phyloP scores from a whole-genome alignment of 2,329 filamentous ascomycete species.

The Pseudogymnoascus sp. region DNA sequence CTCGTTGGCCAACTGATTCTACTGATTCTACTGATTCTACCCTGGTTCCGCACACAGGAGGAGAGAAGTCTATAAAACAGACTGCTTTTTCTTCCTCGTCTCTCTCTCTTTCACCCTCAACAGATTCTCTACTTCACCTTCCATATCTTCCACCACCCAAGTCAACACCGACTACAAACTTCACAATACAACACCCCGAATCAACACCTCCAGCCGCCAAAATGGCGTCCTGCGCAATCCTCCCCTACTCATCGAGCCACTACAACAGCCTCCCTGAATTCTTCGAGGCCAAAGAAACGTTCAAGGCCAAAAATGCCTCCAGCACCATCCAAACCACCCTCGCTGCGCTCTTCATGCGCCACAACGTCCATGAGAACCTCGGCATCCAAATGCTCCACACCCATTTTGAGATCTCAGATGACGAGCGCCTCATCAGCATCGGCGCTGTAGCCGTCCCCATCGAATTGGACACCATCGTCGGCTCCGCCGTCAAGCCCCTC shows the following conservation, averaged over 20 bases:
- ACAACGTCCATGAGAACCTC: constrained; percentile 29
- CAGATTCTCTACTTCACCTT: not conserved
- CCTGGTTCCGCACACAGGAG: not conserved
- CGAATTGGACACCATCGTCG: not conserved
- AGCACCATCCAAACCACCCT: not conserved
- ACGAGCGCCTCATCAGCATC: constrained; percentile 23
- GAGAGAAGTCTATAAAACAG: not conserved
- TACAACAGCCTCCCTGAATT: not conserved
- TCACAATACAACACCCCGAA: not conserved
- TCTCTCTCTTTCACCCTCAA: not conserved
- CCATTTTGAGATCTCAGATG: constrained; percentile 30
- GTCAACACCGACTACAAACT: not conserved
- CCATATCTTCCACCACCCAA: not conserved
- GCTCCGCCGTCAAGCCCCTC: not conserved
- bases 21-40: constrained; percentile 4
- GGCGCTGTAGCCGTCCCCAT: constrained; percentile 11
- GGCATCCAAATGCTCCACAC: constrained; percentile 26
- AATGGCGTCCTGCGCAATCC: not conserved
- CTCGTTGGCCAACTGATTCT: not conserved
- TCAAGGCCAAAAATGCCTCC: not conserved
- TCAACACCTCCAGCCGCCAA: not conserved
- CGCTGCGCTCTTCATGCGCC: constrained; percentile 15
- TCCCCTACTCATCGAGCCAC: not conserved
- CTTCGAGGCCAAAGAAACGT: not conserved
- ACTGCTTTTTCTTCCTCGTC: not conserved